A percentile compares a stretch with the other conserved stretches of the same genome.
These are phyloP conservation scores for Chrysanthemum seticuspe DNA, from an alignment of 129 eudicot species.

Conservation along the genomic window DNA sequence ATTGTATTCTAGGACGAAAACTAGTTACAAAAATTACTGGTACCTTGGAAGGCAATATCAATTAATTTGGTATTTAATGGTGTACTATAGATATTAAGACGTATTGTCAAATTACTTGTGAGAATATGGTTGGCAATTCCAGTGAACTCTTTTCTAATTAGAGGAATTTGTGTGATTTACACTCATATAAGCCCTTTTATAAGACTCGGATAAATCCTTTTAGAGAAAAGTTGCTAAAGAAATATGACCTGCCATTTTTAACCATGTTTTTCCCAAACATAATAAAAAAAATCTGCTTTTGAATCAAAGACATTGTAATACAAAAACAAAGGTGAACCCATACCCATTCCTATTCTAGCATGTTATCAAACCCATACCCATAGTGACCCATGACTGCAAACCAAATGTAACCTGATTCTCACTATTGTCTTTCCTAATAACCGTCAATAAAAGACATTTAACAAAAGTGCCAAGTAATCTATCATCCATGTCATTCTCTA, in stretches of 20 bases:
- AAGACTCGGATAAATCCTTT: not conserved
- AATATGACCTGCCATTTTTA: not conserved
- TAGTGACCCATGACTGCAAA: no score
- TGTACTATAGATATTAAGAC: not conserved
- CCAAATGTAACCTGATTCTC: no score
- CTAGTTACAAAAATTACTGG: no score
- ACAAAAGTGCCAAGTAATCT: not conserved
- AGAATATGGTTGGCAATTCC: not conserved
- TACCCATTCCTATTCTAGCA: no score
- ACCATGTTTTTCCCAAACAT: not conserved
- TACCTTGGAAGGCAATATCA: no score
- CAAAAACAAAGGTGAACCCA: not conserved
- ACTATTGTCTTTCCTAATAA: no score
- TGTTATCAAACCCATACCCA: no score
- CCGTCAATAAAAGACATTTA: not conserved
- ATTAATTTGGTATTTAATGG: no score
- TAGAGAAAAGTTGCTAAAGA: no score
- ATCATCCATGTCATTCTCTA: no score
- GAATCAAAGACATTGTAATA: not conserved
- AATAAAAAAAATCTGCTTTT: not conserved
- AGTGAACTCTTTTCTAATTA: not conserved
- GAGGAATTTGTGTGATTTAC: not conserved
- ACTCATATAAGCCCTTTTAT: not conserved
- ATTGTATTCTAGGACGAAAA: not conserved
- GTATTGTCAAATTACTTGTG: not conserved